Conservation (phyloP, 129 eudicot genomes). For the Scalesia atractyloides region DNA sequence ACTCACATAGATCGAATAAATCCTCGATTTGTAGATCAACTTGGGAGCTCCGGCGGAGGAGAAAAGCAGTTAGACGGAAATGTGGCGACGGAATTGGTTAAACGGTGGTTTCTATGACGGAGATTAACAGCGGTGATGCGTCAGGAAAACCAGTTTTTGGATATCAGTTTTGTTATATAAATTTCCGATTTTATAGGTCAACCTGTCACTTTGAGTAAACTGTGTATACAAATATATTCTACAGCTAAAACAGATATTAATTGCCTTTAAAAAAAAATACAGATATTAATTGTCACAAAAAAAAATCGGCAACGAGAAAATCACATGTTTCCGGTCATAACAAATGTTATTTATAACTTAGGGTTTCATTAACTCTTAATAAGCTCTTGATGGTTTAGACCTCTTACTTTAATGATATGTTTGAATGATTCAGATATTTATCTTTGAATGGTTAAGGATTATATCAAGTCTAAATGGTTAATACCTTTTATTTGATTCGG, state of each 20-base stretch:
- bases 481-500: too few species aligned
- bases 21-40: slow-evolving; percentile 14
- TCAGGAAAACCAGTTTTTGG: slow-evolving; percentile 27
- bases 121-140: slow-evolving; percentile 8
- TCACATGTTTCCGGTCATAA: too few species aligned
- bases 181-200: slow-evolving; percentile 31
- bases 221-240: neutral
- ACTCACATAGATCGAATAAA: slow-evolving; percentile 36
- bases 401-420: too few species aligned
- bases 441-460: too few species aligned
- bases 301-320: too few species aligned
- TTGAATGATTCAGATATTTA: too few species aligned
- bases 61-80: neutral
- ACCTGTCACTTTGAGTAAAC: neutral
- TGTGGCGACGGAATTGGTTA: slow-evolving; percentile 27
- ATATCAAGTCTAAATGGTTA: too few species aligned
- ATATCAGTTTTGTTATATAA: slow-evolving; percentile 27
- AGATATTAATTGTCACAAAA: neutral
- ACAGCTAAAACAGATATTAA: neutral
- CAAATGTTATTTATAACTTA: too few species aligned
- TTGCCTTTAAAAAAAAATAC: neutral
- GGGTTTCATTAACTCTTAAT: too few species aligned
- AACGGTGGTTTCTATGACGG: slow-evolving; percentile 18
- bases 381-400: too few species aligned
- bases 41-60: slow-evolving; percentile 23